Conservation (phyloP, 371 early-diverging fungal genomes). For the Mortierella sp. region DNA sequence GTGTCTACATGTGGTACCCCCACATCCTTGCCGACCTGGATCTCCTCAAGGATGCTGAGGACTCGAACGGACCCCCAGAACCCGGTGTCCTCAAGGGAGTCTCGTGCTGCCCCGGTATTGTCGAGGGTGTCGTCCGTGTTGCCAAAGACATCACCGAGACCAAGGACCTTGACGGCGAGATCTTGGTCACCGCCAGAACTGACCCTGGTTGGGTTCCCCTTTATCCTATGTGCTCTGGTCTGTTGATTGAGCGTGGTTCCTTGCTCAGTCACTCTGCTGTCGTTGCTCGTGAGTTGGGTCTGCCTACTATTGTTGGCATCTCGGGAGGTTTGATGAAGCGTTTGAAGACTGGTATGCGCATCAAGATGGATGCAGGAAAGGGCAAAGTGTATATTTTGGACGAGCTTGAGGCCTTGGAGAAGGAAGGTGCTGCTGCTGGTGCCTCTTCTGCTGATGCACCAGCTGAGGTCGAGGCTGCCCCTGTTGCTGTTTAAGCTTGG, state of each 20-base stretch:
- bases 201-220: constrained; percentile 61
- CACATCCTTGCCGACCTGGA: constrained; percentile 56
- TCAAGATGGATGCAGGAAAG: constrained; percentile 57
- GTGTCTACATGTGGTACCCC: constrained; percentile 58
- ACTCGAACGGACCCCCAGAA: constrained; percentile 54
- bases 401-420: constrained; percentile 54
- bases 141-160: constrained; percentile 57
- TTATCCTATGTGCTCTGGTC: constrained; percentile 57
- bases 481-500: constrained; percentile 14
- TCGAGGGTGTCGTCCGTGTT: constrained; percentile 52
- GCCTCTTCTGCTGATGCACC: background rate
- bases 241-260: constrained; percentile 58
- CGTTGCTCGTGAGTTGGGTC: constrained; percentile 56
- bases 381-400: constrained; percentile 56
- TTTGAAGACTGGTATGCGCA: constrained; percentile 48
- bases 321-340: constrained; percentile 57
- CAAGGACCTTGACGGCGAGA: constrained; percentile 49
- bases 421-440: constrained; percentile 13
- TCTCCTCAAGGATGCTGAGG: constrained; percentile 55
- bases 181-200: constrained; percentile 56
- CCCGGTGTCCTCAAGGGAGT: constrained; percentile 58
- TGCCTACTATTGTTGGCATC: constrained; percentile 59
- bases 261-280: constrained; percentile 58
- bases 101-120: constrained; percentile 55
- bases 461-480: constrained; percentile 4